A percentile compares a stretch with the other conserved stretches of the same genome.
Conservation (phyloP, 1,284 basidiomycete genomes). For the Fistulinella staudtii region DNA sequence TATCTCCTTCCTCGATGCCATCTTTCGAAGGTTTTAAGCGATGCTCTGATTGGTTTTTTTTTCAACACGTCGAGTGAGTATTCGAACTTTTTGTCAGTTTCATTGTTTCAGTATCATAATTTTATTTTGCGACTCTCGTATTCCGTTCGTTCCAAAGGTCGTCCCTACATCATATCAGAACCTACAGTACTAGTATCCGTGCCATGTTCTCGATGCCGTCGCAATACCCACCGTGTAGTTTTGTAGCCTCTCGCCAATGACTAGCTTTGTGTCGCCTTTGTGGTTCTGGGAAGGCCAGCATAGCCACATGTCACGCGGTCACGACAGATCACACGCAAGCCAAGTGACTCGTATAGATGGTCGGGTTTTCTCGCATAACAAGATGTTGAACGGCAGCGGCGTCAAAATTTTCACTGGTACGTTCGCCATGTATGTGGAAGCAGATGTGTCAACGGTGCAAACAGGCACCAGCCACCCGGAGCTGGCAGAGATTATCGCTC, state of each 20-base stretch:
- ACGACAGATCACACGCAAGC: conserved; percentile 14
- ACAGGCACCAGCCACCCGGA: conserved; percentile 93
- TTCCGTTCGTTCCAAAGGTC: conserved; percentile 18
- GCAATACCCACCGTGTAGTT: conserved; percentile 37
- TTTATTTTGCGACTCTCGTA: conserved; percentile 27
- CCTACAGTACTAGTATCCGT: conserved; percentile 35
- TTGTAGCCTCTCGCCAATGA: conserved; percentile 29
- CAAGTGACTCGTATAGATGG: no score
- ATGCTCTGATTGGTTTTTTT: conserved; percentile 25
- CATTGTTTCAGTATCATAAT: conserved; percentile 29
- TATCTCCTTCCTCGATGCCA: conserved; percentile 10
- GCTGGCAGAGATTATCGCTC: conserved; percentile 90
- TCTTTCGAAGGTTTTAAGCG: conserved; percentile 15
- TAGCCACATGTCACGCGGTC: conserved; percentile 23
- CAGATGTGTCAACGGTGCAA: conserved; percentile 3
- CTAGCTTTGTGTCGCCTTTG: background rate
- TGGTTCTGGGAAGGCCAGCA: background rate
- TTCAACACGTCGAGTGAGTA: conserved; percentile 17
- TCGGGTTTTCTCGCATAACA: conserved; percentile 11
- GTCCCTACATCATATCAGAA: conserved; percentile 12
- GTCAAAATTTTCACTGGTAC: conserved; percentile 92
- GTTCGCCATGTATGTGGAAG: conserved; percentile 25
- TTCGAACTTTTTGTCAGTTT: conserved; percentile 22
- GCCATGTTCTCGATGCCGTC: conserved; percentile 21
- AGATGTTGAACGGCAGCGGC: conserved; percentile 74